Base-by-base conservation (phyloP, 768 basidiomycete species). In the Mycena venus region DNA sequence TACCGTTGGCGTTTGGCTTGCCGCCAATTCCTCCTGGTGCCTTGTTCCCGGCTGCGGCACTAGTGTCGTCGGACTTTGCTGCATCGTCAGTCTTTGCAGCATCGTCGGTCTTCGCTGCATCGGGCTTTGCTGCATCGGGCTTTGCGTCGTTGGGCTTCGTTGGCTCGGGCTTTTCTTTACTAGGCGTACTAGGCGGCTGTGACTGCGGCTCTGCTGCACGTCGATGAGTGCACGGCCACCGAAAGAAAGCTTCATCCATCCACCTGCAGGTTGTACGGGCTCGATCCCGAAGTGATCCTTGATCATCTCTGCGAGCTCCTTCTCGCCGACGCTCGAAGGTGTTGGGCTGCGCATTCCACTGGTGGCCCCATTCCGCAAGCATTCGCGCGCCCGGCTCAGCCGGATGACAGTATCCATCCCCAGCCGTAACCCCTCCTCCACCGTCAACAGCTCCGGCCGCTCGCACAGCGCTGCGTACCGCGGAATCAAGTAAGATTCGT, bases 391-490 rank as follows among this genome's bases (percentile, higher is more conserved):
- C 4, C 76, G 73, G 32, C 72, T 75, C 15, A 77, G 65, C 32
- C 84, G 83, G 8, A 92, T 80, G 0, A 90, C 83, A 0, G 89
- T 89, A 10, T 90, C 88, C 75, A 91, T 80, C 0, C 91, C 91
- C 23, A 96, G 82, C 27, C 80, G 80, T n/a, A 81, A 79, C 5
- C 88, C 90, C 68, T 95, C 95, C 8, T 88, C 86, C 7, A 90
- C 79, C 0, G 86, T 85, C 7, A 93, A 84, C 0, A 91, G 87
- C 0, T 85, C 86, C 1, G 86, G 84, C 11, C 92, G 88, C 8
- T 83, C 82, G 60, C 90, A 90, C 0, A 95, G 84, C 0, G 86
- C 80, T 0, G 87, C 83, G 66, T 93, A 94, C 0, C 91, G 87
- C 0, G 90, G 89, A 14, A 90, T 80, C 4, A 94, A 83, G 34